phyloP scores from a whole-genome alignment of 108 stramenopile genomes.

The Discostella pseudostelligera region DNA sequence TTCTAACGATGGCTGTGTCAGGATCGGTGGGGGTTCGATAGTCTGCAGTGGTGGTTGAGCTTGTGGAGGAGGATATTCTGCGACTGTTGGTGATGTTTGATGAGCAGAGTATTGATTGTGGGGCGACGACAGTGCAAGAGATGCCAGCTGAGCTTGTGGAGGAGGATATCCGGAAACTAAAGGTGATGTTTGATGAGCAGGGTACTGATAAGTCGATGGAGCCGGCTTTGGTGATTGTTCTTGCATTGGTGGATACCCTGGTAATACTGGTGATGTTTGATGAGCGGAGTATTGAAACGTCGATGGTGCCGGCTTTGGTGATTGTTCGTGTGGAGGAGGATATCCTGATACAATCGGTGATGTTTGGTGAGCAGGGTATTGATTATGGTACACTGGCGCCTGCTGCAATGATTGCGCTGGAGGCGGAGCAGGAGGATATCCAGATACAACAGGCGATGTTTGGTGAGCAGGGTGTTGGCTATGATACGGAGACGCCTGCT shows the following conservation, averaged over 20 bases:
- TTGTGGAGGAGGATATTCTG: conserved; percentile 17
- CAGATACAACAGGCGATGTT: conserved; percentile 11
- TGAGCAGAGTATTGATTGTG: not conserved
- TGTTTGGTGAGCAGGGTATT: too few relatives aligned
- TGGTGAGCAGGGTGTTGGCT: not conserved
- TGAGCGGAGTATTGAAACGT: too few relatives aligned
- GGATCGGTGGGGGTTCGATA: too few relatives aligned
- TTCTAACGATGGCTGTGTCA: conserved; percentile 42
- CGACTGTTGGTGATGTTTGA: conserved; percentile 1
- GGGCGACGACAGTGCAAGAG: not conserved
- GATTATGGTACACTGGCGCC: not conserved
- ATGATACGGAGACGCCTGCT: not conserved
- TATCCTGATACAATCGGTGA: not conserved
- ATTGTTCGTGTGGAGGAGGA: conserved; percentile 32
- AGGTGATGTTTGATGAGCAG: conserved; percentile 1
- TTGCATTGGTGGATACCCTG: too few relatives aligned
- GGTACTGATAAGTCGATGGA: not conserved
- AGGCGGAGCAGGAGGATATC: conserved; percentile 22
- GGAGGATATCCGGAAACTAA: conserved; percentile 7
- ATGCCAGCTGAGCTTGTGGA: conserved; percentile 42
- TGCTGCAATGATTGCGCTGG: conserved; percentile 22
- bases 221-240: too few relatives aligned
- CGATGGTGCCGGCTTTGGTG: too few relatives aligned
- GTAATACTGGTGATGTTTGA: too few relatives aligned
- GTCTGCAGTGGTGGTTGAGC: conserved; percentile 28